phyloP scores from a whole-genome alignment of 1,284 basidiomycete genomes.

The Ceratobasidium papillatum region DNA sequence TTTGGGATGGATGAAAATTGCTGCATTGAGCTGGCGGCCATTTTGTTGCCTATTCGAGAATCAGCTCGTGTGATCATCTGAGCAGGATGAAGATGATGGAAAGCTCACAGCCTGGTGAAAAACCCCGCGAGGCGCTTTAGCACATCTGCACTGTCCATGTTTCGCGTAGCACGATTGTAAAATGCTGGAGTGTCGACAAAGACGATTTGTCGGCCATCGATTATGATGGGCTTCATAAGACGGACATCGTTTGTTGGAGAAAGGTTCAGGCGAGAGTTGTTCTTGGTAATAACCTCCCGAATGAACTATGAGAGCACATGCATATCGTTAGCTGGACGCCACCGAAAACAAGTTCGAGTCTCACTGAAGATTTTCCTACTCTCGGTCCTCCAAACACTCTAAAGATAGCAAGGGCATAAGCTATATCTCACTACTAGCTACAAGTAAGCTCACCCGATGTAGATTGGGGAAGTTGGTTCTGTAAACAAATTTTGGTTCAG shows the following conservation, averaged over 20 bases:
- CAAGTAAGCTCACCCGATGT: neutral
- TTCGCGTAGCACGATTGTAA: neutral
- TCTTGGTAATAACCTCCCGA: neutral
- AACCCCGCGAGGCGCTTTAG: neutral
- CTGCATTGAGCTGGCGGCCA: neutral
- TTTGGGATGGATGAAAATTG: slow-evolving; percentile 5
- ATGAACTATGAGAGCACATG: neutral
- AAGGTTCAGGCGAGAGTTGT: neutral
- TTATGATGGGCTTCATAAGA: neutral
- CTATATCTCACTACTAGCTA: too few relatives aligned
- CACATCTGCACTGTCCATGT: slow-evolving; percentile 9
- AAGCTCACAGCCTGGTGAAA: neutral
- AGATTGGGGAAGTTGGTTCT: neutral
- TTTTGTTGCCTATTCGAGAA: neutral
- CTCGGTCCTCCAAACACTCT: slow-evolving; percentile 11
- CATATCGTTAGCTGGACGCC: neutral
- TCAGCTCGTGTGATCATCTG: neutral
- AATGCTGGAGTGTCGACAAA: slow-evolving; percentile 14
- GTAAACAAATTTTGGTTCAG: neutral
- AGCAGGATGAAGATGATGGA: neutral
- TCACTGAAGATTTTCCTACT: slow-evolving; percentile 16
- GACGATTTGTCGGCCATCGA: slow-evolving; percentile 2
- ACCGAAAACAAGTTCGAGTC: neutral
- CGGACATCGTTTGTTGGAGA: neutral
- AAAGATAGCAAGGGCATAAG: neutral